Base-by-base conservation (phyloP, 2,329 filamentous ascomycete species). In the Didymella sp. region DNA sequence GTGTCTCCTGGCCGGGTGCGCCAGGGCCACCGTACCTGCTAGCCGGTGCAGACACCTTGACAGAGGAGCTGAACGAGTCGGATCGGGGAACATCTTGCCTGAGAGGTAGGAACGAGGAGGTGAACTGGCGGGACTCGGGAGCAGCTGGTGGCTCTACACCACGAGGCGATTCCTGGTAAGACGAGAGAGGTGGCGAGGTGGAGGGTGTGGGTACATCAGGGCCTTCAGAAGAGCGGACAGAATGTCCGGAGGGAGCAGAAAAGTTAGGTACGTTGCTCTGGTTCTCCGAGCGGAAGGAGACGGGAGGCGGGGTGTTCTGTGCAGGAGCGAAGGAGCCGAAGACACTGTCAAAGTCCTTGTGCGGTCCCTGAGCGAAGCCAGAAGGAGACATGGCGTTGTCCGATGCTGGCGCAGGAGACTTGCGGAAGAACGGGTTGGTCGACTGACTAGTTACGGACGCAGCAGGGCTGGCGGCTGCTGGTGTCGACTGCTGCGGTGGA, bases 391-490 rank as follows among this genome's bases (percentile, higher is more conserved):
- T 78, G 38, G 81, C 79, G 33, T 79, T 80, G 7, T 85, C 82
- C 33, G 80, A 76, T 7, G 77, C 71, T 24, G 76, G 78, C 11
- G 79, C 80, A n/a, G 80, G 77, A 6, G 81, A 79, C 56, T 82
- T 84, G 70, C 92, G 88, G 81, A 97, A 97, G 82, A 99, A 99
- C 0, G 95, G 95, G 73, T 99, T 99, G 70, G 92, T 97, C 66
- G 85, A 91, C 63, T 79, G 81, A 73, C 89, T 94, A 54, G 87
- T 83, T 38, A 78, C 80, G 15, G 83, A 85, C 21, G 79, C 73
- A 41, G 84, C 79, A 59, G 92, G 91, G 75, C 91, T 96, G 53
- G 82, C 84, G 21, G 52, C 49, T 48, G 91, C 82, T 57, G 71
- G 84, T 76, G 74, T 66, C 11, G 68, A 62, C 33, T 73, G 71